phyloP scores from a whole-genome alignment of 768 basidiomycete genomes.

The Strobilomyces dryophilus region DNA sequence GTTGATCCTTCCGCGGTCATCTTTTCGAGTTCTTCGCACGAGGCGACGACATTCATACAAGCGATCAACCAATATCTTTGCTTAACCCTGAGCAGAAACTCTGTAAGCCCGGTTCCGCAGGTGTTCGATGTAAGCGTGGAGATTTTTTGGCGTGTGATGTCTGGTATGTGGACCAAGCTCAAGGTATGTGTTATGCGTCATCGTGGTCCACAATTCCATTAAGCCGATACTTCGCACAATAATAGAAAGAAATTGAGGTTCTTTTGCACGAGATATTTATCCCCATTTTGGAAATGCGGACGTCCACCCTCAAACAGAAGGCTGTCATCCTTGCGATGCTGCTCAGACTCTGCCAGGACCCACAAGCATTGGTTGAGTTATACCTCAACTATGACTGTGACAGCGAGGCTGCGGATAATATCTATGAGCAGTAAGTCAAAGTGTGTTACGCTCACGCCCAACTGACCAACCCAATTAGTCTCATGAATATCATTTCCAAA shows the following conservation, averaged over 20 bases:
- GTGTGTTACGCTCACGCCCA: not conserved
- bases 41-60: conserved; percentile 86
- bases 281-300: conserved; percentile 97
- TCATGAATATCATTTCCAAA: conserved; percentile 96
- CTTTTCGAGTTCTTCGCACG: conserved; percentile 83
- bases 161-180: conserved; percentile 90
- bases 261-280: conserved; percentile 98
- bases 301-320: conserved; percentile 93
- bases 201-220: not conserved
- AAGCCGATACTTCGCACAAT: conserved; percentile 7
- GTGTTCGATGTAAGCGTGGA: conserved; percentile 98
- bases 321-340: conserved; percentile 88
- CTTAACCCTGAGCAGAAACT: conserved; percentile 87
- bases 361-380: conserved; percentile 95
- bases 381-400: conserved; percentile 99
- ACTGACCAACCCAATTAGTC: conserved; percentile 35
- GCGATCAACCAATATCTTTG: conserved; percentile 97
- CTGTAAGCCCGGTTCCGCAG: conserved; percentile 90
- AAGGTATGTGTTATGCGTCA: conserved; percentile 58
- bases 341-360: conserved; percentile 86
- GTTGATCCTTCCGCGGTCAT: conserved; percentile 87
- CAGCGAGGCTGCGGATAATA: conserved; percentile 89
- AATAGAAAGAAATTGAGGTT: conserved; percentile 97
- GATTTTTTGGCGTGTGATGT: conserved; percentile 96
- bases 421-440: conserved; percentile 81